phyloP scores from a whole-genome alignment of 305 asterid species.

The Fraxinus albicans region DNA sequence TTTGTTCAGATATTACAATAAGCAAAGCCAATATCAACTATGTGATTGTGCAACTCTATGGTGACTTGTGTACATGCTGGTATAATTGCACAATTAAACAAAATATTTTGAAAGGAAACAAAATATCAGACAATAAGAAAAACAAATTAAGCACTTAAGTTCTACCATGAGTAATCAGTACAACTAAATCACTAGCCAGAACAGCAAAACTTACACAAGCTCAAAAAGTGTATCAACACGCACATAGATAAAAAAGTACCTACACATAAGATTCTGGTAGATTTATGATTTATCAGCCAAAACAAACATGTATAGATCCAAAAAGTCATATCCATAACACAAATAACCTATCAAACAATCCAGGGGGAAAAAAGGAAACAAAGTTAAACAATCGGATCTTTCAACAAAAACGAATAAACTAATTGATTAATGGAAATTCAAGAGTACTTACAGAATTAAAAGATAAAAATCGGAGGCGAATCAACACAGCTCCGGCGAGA shows the following conservation, averaged over 20 bases:
- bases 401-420: background rate
- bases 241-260: background rate
- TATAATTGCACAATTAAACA: background rate
- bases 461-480: slow-evolving; percentile 28
- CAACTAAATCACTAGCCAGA: slow-evolving; percentile 1
- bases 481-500: slow-evolving; percentile 25
- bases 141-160: background rate
- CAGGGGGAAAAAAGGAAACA: background rate
- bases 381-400: slow-evolving; percentile 19
- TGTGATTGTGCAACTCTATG: background rate
- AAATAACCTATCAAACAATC: slow-evolving; percentile 21
- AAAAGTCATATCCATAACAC: background rate
- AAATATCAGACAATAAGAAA: background rate
- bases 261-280: background rate
- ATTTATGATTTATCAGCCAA: slow-evolving; percentile 7
- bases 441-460: slow-evolving; percentile 31
- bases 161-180: background rate
- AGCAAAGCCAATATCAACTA: background rate
- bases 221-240: background rate
- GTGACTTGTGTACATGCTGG: background rate
- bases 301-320: slow-evolving; percentile 22
- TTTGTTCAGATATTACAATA: background rate
- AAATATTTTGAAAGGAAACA: background rate
- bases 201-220: background rate
- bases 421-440: background rate